Conservation (phyloP, 148 eudicot species). For the Vaccinium myrtillus region DNA sequence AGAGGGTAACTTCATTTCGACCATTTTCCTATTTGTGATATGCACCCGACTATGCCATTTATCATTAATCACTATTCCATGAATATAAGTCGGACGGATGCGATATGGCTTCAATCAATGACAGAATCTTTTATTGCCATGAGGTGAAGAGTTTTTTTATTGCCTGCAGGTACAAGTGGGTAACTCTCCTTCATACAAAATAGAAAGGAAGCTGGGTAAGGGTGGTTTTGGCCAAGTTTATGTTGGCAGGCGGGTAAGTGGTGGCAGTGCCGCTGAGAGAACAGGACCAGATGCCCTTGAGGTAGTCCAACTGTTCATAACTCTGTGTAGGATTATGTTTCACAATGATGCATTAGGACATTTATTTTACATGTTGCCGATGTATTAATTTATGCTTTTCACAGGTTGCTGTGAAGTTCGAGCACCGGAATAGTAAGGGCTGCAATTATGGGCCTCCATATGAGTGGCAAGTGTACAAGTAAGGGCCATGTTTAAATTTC, state of each 20-base stretch:
- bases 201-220: constrained; percentile 81
- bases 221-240: constrained; percentile 96
- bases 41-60: neutral
- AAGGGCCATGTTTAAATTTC: constrained; percentile 24
- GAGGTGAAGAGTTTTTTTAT: neutral
- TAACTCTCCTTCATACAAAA: constrained; percentile 67
- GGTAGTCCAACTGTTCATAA: constrained; percentile 34
- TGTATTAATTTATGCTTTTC: neutral
- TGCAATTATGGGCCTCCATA: constrained; percentile 89
- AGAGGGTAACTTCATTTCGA: constrained; percentile 52
- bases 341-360: neutral
- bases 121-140: neutral
- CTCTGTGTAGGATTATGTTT: neutral
- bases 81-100: neutral
- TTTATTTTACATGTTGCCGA: neutral
- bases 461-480: constrained; percentile 97
- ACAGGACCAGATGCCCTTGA: constrained; percentile 67
- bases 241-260: constrained; percentile 70
- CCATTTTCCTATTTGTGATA: neutral
- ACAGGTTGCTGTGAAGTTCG: constrained; percentile 91
- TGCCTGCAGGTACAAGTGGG: constrained; percentile 80
- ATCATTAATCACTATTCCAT: neutral
- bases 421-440: constrained; percentile 88
- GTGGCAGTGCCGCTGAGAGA: constrained; percentile 68
- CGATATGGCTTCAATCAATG: neutral